phyloP scores from a whole-genome alignment of 2,329 filamentous ascomycete species.

The Gaeumannomyces tritici region DNA sequence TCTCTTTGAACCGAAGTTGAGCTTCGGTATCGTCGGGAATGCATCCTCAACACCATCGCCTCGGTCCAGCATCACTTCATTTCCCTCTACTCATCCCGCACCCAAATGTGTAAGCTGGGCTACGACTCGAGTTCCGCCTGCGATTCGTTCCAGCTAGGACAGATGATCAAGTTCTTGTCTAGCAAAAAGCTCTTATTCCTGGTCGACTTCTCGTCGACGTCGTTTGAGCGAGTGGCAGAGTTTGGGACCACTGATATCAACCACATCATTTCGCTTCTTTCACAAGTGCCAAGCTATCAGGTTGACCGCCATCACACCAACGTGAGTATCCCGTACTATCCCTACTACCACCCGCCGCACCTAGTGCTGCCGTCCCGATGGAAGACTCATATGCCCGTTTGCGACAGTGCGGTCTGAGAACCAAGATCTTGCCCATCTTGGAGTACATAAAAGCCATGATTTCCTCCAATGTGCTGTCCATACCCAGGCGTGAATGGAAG shows the following conservation, averaged over 20 bases:
- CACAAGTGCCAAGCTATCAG: conserved; percentile 63
- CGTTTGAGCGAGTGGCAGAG: conserved; percentile 33
- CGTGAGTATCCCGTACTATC: conserved; percentile 4
- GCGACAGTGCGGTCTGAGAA: conserved; percentile 51
- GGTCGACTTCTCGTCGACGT: conserved; percentile 42
- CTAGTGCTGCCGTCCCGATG: neutral
- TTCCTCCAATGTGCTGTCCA: conserved; percentile 31
- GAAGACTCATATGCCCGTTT: neutral
- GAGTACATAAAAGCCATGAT: conserved; percentile 54
- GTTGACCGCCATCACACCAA: conserved; percentile 65
- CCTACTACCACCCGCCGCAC: neutral
- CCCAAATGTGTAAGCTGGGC: conserved; percentile 58
- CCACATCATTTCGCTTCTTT: conserved; percentile 47
- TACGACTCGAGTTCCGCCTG: conserved; percentile 65
- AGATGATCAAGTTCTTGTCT: conserved; percentile 64
- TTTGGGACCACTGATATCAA: conserved; percentile 51
- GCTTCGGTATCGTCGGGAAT: conserved; percentile 54
- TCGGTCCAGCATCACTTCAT: conserved; percentile 63
- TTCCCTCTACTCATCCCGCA: conserved; percentile 55
- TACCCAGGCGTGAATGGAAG: conserved; percentile 38
- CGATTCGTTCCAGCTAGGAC: conserved; percentile 69
- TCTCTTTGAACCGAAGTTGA: conserved; percentile 37
- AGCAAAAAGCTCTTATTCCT: conserved; percentile 52
- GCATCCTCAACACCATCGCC: conserved; percentile 58
- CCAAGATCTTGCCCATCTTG: conserved; percentile 54